Conservation (phyloP, 352 stramenopile species). For the Phytophthora capsici region DNA sequence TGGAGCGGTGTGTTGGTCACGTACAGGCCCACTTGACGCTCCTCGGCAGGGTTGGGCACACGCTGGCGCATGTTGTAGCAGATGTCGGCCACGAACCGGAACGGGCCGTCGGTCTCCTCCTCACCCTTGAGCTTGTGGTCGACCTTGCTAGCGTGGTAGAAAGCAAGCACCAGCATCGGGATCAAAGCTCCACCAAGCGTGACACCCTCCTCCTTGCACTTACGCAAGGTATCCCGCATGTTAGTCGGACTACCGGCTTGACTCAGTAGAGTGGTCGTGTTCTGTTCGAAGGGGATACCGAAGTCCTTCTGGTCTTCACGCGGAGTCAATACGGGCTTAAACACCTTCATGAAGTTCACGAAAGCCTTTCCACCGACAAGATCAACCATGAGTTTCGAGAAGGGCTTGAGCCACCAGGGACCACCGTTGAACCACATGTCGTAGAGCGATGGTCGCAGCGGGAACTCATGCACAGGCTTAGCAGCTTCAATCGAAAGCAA, state of each 20-base stretch:
- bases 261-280: conserved; percentile 54
- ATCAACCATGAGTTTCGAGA: conserved; percentile 35
- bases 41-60: conserved; percentile 19
- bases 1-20: conserved; percentile 48
- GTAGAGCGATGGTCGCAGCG: conserved; percentile 53
- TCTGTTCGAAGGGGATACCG: conserved; percentile 39
- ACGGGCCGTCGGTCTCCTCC: conserved; percentile 25
- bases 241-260: conserved; percentile 41
- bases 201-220: conserved; percentile 52
- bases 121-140: conserved; percentile 31
- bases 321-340: conserved; percentile 44
- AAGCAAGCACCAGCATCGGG: conserved; percentile 51
- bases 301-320: conserved; percentile 57
- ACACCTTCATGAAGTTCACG: conserved; percentile 58
- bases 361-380: conserved; percentile 34
- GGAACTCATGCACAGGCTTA: conserved; percentile 34
- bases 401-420: conserved; percentile 48
- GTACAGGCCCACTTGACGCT: conserved; percentile 60
- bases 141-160: conserved; percentile 54
- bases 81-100: conserved; percentile 55
- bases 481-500: conserved; percentile 38
- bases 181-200: conserved; percentile 54
- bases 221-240: conserved; percentile 47
- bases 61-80: conserved; percentile 57
- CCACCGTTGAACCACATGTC: conserved; percentile 42